Percentiles rank a stretch among this genome's conserved stretches.
These are phyloP conservation scores for Annulohypoxylon stygium DNA, from an alignment of 495 filamentous ascomycete genomes.

Conservation along the genomic window DNA sequence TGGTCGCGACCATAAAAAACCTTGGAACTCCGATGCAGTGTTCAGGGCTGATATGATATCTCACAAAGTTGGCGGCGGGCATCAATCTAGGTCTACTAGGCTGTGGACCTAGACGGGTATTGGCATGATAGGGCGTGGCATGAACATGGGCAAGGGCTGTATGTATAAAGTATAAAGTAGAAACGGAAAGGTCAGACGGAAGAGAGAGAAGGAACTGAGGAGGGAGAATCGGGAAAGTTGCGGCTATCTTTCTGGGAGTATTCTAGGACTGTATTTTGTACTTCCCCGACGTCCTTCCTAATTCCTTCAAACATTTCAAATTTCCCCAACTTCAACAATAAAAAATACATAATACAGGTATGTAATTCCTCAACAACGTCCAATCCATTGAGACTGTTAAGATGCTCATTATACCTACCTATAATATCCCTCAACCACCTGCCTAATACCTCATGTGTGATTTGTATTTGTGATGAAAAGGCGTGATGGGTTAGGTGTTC, in stretches of 20 bases:
- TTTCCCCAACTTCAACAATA: conserved; percentile 33
- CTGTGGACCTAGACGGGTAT: conserved; percentile 21
- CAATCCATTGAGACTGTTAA: conserved; percentile 22
- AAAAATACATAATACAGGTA: conserved; percentile 44
- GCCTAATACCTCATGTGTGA: conserved; percentile 21
- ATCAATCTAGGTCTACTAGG: conserved; percentile 5
- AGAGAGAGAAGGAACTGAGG: neutral
- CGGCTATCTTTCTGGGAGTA: conserved; percentile 12
- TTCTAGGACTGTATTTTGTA: conserved; percentile 19
- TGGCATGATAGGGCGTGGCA: conserved; percentile 27
- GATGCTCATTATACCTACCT: conserved; percentile 10
- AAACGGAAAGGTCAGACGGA: conserved; percentile 18
- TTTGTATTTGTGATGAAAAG: conserved; percentile 20
- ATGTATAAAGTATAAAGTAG: conserved; percentile 4
- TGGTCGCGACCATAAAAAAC: conserved; percentile 15
- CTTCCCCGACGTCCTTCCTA: conserved; percentile 15
- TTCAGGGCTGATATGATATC: conserved; percentile 36
- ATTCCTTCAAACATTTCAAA: conserved; percentile 15
- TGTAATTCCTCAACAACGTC: conserved; percentile 37
- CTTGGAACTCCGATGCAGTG: conserved; percentile 11
- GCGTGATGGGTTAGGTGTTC: conserved; percentile 11
- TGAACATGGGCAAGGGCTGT: conserved; percentile 35
- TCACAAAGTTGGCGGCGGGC: conserved; percentile 16
- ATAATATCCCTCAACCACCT: conserved; percentile 30
- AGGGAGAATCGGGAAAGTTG: conserved; percentile 12